Conservation (phyloP, 768 basidiomycete species). For the Tephrocybe rancida region DNA sequence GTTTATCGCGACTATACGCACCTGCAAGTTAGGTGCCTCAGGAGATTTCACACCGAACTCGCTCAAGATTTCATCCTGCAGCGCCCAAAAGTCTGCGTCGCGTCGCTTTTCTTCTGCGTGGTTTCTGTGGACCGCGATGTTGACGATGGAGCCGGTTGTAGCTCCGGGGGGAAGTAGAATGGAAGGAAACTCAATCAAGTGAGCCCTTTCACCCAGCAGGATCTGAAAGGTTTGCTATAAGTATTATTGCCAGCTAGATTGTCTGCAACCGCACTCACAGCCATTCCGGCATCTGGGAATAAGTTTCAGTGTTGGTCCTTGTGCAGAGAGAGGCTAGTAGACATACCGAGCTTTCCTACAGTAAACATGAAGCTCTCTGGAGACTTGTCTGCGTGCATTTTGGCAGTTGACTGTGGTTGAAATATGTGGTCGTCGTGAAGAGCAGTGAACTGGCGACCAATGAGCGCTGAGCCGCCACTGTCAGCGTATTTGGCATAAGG, state of each 20-base stretch:
- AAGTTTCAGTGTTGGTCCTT: constrained; percentile 4
- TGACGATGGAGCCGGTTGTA: constrained; percentile 93
- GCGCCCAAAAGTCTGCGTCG: constrained; percentile 78
- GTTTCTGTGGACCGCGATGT: constrained; percentile 94
- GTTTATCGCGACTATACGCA: constrained; percentile 30
- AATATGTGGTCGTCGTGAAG: constrained; percentile 9
- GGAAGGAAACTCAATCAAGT: constrained; percentile 98
- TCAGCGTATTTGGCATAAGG: neutral
- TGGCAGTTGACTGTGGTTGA: neutral
- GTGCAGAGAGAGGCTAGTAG: neutral
- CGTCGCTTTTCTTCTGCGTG: constrained; percentile 79
- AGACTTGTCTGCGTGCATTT: constrained; percentile 32
- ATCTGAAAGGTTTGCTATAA: constrained; percentile 54
- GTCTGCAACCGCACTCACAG: constrained; percentile 49
- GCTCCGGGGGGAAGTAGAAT: constrained; percentile 91
- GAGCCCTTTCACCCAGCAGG: constrained; percentile 89
- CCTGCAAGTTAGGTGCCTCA: constrained; percentile 71
- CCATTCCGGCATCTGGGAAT: constrained; percentile 86
- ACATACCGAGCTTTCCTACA: constrained; percentile 91
- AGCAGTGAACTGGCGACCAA: neutral
- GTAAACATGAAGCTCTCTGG: constrained; percentile 87
- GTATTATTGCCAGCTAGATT: neutral
- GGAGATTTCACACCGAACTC: constrained; percentile 74
- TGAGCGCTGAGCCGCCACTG: neutral
- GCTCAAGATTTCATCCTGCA: constrained; percentile 81